phyloP scores from a whole-genome alignment of 2,329 filamentous ascomycete genomes.

The Neofusicoccum ribis region DNA sequence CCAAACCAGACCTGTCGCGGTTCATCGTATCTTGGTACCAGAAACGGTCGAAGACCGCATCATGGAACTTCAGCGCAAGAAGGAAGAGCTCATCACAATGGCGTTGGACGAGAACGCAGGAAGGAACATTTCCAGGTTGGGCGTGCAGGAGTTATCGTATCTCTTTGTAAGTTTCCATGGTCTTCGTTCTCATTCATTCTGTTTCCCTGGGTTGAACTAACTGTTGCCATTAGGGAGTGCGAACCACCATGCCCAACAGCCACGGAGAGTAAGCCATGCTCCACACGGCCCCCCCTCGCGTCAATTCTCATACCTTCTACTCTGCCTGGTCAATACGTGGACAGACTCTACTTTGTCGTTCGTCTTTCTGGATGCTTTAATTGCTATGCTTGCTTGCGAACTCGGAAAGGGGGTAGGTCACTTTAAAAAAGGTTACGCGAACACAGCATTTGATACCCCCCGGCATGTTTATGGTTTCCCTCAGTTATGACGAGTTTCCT shows the following conservation, averaged over 20 bases:
- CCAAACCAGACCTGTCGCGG: conserved; percentile 69
- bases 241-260: background rate
- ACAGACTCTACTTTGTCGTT: background rate
- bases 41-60: conserved; percentile 88
- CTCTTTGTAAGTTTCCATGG: conserved; percentile 54
- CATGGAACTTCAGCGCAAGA: conserved; percentile 73
- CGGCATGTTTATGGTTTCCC: background rate
- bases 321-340: background rate
- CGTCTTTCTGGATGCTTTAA: background rate
- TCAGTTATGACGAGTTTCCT: background rate
- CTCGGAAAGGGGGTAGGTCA: background rate
- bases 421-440: background rate
- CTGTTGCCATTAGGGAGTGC: background rate
- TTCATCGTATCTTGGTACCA: conserved; percentile 76
- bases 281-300: background rate
- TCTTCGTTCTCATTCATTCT: background rate
- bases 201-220: background rate
- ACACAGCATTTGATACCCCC: background rate
- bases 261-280: background rate
- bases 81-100: conserved; percentile 72
- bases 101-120: conserved; percentile 77
- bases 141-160: conserved; percentile 65
- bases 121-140: conserved; percentile 66
- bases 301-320: background rate
- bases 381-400: background rate